phyloP scores from a whole-genome alignment of 805 yeast species.

The Myxozyma mucilagina region DNA sequence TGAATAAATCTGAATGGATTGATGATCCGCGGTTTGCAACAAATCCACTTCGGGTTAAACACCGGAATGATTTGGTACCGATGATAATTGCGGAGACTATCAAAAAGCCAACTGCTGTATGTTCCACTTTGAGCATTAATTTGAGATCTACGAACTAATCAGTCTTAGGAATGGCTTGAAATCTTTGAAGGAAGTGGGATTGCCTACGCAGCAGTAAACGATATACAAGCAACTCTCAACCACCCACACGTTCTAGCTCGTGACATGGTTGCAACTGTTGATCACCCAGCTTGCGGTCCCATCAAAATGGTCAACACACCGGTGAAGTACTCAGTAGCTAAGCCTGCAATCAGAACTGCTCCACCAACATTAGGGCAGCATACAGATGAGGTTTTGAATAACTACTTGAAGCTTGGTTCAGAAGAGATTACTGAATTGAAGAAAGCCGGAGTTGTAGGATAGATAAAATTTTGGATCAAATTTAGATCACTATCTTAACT shows the following conservation, averaged over 20 bases:
- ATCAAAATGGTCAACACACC: constrained; percentile 44
- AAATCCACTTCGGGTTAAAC: constrained; percentile 43
- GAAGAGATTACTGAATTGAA: constrained; percentile 35
- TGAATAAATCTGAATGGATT: constrained; percentile 44
- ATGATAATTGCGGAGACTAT: constrained; percentile 38
- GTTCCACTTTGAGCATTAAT: not conserved
- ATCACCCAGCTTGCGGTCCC: constrained; percentile 43
- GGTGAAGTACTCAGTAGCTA: constrained; percentile 43
- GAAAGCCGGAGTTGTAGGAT: constrained; percentile 36
- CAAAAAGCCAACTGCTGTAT: constrained; percentile 37
- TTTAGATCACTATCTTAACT: not conserved
- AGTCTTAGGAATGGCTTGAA: constrained; percentile 40
- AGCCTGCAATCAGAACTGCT: constrained; percentile 39
- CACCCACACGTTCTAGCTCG: constrained; percentile 44
- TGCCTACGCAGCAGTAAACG: constrained; percentile 47
- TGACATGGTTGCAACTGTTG: constrained; percentile 41
- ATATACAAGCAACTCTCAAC: constrained; percentile 41
- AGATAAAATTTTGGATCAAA: not conserved
- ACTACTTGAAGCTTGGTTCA: constrained; percentile 11
- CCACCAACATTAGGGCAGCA: constrained; percentile 47
- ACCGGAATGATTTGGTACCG: constrained; percentile 40
- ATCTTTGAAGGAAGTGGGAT: constrained; percentile 40
- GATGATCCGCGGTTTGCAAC: constrained; percentile 40
- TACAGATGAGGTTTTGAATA: constrained; percentile 40
- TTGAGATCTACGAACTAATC: too few relatives aligned